Evolutionary conservation across 176 grass and related monocot genomes (phyloP), one percentile per base, ranked within the genome.

Genomic region (Carex myosuroides): DNA sequence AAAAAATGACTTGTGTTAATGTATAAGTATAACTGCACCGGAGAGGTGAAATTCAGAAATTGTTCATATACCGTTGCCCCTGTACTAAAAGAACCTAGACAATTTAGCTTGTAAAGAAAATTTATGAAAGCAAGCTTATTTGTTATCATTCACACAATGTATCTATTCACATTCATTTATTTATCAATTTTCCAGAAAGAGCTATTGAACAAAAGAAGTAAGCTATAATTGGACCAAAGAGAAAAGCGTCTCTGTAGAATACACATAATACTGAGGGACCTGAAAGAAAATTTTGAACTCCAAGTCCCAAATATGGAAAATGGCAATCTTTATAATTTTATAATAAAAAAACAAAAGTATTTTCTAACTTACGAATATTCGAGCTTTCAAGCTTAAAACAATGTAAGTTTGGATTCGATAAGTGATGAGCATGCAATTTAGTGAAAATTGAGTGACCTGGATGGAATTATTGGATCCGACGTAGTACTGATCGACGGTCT

Each of bases 401-500:
- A 35, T 35, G 33, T 55, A 1, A 26, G 11, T 1, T 0, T 35
- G 0, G 0, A 5, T 3, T 33, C 1, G 4, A 52, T 68, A 60
- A 84, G 22, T 2, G 26, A 62, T 22, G 9, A 4, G n/a, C 1
- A 61, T n/a, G 57, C 57, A 81, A 81, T 61, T 61, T 9, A 81
- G 29, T 39, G 30, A 12, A 12, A 53, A 81, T 46, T 41, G 58
- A 83, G 5, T 22, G 80, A 94, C 92, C 92, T 94, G 90, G 81
- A 94, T 94, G 87, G 92, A 94, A 64, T 94, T 94, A 85, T 94
- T 94, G 83, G 92, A 94, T 55, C 92, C 92, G 13, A 94, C 92
- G 72, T 91, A 94, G 87, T 94, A 94, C 89, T 94, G 92, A 64
- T 94, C 92, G 14, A 94, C 81, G 50, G 92, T 94, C 87, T 94